Base-by-base conservation (phyloP, 805 yeast species). In the Pichia eremophila region DNA sequence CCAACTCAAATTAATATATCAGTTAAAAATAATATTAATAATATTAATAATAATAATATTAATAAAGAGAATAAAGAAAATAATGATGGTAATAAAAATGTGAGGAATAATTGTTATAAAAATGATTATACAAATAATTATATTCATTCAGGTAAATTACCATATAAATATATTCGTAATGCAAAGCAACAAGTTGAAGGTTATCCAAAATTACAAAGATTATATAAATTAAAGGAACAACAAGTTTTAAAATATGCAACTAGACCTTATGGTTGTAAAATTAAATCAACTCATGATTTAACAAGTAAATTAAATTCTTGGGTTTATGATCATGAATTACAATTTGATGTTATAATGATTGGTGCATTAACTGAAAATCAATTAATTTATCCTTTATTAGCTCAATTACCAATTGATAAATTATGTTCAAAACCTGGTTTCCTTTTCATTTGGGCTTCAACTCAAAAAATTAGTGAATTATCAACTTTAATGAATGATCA, bases 261-360 rank as follows among this genome's bases (percentile, higher is more conserved):
- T 2, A 72, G 70, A 29, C 85, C 95, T 0, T 83, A 73, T 56
- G 95, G 96, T 0, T 71, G 74, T 9, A 70, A 83, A 41, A 74
- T 77, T 3, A 34, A 34, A 4, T 64, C 68, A 15, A 68, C 75
- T 7, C 73, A 74, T 32, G 67, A 75, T 46, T 79, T 88, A 63
- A 69, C 78, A 8, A 74, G 75, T 1, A 72, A 75, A 0, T 66
- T 90, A 48, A 73, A 76, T 48, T 59, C 63, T 19, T 85, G 95
- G 95, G 77, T 79, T 32, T 62, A 66, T 17, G 68, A 68, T 18
- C 77, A 79, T 48, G 71, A 74, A 8, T 58, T 85, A 37, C 78
- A 77, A 50, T 91, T 90, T 63, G 96, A 90, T 61, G 95, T 88
- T 11, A 84, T 91, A 14, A 87, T 91, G 95, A 79, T 90, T 46